These are phyloP conservation scores for Oryza rufipogon DNA, from an alignment of 176 grass and related monocot genomes.

Conservation along the genomic window DNA sequence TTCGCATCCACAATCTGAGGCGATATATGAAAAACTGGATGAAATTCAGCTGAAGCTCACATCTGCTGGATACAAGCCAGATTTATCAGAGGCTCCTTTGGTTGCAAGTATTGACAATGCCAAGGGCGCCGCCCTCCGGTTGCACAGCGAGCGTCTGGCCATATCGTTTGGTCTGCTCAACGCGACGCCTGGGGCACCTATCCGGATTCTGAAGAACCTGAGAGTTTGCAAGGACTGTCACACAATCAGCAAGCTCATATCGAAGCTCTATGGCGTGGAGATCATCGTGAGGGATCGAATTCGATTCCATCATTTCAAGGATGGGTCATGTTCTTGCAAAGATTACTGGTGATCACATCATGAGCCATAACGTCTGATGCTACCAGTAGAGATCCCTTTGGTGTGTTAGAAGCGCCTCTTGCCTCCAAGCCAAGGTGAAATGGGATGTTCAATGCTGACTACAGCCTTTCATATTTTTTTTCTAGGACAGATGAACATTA, in stretches of 20 bases:
- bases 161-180: slow-evolving; percentile 84
- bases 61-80: slow-evolving; percentile 64
- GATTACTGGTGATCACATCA: slow-evolving; percentile 78
- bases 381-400: background rate
- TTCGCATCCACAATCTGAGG: slow-evolving; percentile 56
- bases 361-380: background rate
- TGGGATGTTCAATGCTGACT: background rate
- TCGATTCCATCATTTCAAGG: slow-evolving; percentile 88
- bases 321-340: slow-evolving; percentile 80
- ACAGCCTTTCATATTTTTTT: background rate
- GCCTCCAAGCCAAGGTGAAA: background rate
- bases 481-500: background rate
- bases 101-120: slow-evolving; percentile 45
- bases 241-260: slow-evolving; percentile 78
- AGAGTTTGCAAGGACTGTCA: slow-evolving; percentile 91
- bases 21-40: slow-evolving; percentile 66
- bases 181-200: slow-evolving; percentile 41
- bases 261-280: slow-evolving; percentile 61
- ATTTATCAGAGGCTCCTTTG: slow-evolving; percentile 63
- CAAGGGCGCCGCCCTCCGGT: slow-evolving; percentile 55
- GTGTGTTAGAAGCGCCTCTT: background rate
- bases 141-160: slow-evolving; percentile 80
- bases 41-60: slow-evolving; percentile 54
- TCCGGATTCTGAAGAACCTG: slow-evolving; percentile 86
- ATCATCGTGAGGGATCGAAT: slow-evolving; percentile 87